Evolutionary conservation across 768 basidiomycete genomes (phyloP), one percentile per base, ranked within the genome.

Genomic region (Leccinellum albellum): DNA sequence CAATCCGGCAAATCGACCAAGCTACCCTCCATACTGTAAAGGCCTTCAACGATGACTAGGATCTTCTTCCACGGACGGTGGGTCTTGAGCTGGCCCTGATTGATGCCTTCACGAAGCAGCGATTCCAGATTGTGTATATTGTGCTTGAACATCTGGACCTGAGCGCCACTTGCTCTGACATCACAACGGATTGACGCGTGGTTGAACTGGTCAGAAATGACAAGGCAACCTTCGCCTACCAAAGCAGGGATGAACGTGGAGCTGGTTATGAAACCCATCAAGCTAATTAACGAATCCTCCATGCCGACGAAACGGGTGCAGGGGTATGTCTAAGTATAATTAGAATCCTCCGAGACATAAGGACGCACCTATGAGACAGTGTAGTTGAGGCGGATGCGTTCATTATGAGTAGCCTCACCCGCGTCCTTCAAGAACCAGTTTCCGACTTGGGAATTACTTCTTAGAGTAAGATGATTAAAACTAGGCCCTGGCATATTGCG

Each of bases 11-110:
- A 67, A 70, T 98, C 85, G 33, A 89, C 85, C 62, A 98, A 65
- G 9, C 91, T 94, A n/a, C 97, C 97, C 74, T 98, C 97, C 97
- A 99, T 99, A 59, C 91, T 94, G 76, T 93, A 98, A 45, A 99
- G 73, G 3, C 97, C 97, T 70, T 99, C 97, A 13, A 98, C 93
- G 54, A 97, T 84, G 45, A 99, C 62, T 35, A 99, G 73, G 59
- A 99, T 98, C 78, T 96, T 98, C 79, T 96, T 97, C 97, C 97
- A 98, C 13, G 96, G 96, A n/a, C 97, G 76, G 66, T 98, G 97
- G 0, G 94, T 97, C 76, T 94, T 89, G 4, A 96, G 94, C 70
- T 98, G 96, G 15, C 97, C 97, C 72, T 99, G 97, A 65, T 89
- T 92, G 74, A 99, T 95, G 24, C 85, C 87, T 73, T 99, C 97